phyloP scores from a whole-genome alignment of 208 protist species.

The Leishmania guyanensis region DNA sequence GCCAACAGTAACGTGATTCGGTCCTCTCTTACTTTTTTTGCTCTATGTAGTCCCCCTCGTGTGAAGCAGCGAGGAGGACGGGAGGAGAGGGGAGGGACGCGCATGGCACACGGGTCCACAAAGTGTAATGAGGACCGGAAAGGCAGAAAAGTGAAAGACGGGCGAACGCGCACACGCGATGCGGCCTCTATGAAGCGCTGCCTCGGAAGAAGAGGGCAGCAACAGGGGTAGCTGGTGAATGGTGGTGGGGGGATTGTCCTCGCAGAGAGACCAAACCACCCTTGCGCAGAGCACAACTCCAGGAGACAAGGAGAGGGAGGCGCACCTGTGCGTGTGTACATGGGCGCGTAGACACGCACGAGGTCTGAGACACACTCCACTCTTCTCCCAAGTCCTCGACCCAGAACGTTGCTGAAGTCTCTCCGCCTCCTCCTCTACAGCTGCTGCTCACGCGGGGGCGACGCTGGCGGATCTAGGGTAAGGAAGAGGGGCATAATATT shows the following conservation, averaged over 20 bases:
- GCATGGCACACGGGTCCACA: neutral
- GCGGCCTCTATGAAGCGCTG: constrained; percentile 1
- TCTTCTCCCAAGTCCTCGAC: neutral
- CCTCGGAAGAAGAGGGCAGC: constrained; percentile 1
- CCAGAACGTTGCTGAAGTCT: neutral
- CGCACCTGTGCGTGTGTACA: neutral
- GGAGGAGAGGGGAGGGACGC: neutral
- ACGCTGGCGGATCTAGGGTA: neutral
- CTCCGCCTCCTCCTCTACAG: neutral
- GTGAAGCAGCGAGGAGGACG: neutral
- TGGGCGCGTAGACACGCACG: neutral
- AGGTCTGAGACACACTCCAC: neutral
- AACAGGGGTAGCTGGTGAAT: neutral
- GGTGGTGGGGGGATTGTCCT: neutral
- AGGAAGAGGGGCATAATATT: constrained; percentile 34
- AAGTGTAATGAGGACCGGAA: neutral
- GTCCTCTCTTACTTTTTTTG: neutral
- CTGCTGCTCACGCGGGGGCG: neutral
- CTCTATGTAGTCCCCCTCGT: neutral
- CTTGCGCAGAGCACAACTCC: too few relatives aligned
- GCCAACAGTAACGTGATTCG: neutral
- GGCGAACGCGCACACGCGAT: neutral
- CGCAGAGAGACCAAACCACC: neutral
- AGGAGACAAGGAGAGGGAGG: neutral
- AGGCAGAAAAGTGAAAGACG: neutral